These are phyloP conservation scores for Exophiala spinifera DNA, from an alignment of 2,329 filamentous ascomycete species.

Conservation along the genomic window DNA sequence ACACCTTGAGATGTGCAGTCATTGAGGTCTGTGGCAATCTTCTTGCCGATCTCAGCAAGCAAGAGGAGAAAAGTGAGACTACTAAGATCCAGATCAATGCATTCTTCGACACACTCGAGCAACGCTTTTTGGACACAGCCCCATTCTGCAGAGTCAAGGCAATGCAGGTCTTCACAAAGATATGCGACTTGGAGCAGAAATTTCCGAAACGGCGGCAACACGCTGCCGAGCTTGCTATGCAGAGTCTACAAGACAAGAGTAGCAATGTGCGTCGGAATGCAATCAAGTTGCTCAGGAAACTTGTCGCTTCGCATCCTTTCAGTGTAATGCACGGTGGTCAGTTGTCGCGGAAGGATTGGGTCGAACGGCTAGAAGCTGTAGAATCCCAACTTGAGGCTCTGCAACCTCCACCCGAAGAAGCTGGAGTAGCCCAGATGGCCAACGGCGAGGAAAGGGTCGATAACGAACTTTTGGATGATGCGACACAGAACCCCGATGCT, in stretches of 20 bases:
- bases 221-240: constrained; percentile 79
- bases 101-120: constrained; percentile 94
- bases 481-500: constrained; percentile 57
- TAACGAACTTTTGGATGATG: constrained; percentile 77
- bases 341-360: constrained; percentile 82
- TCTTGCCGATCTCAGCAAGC: constrained; percentile 82
- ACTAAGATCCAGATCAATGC: constrained; percentile 93
- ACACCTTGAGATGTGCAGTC: constrained; percentile 86
- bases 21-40: constrained; percentile 98
- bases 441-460: constrained; percentile 68
- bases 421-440: constrained; percentile 67
- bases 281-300: constrained; percentile 81
- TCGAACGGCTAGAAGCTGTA: constrained; percentile 73
- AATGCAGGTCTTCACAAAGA: constrained; percentile 86
- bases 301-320: constrained; percentile 94
- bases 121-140: constrained; percentile 93
- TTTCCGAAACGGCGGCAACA: constrained; percentile 88
- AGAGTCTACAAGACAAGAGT: constrained; percentile 94
- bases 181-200: constrained; percentile 94
- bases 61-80: constrained; percentile 87
- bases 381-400: constrained; percentile 78
- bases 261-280: constrained; percentile 95
- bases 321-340: constrained; percentile 86
- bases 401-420: constrained; percentile 71
- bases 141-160: constrained; percentile 90